Evolutionary conservation across 257 asterid species (phyloP).

Genomic region (Catharanthus roseus): DNA sequence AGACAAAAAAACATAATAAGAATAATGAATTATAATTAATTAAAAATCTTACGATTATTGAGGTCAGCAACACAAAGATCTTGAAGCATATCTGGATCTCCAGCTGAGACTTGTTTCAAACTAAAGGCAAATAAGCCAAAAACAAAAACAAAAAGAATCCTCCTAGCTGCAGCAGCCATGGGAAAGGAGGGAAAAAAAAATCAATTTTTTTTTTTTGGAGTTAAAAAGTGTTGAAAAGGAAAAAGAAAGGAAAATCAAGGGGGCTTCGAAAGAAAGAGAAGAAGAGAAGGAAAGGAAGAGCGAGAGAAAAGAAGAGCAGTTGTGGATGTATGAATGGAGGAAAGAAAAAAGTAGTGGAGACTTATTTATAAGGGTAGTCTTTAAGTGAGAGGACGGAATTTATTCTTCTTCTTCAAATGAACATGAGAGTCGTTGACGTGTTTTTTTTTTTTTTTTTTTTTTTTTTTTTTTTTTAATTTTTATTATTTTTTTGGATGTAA

Average conservation of each 20-base stretch:
- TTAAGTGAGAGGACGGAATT: neutral
- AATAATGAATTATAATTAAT: neutral
- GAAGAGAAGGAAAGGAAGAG: neutral
- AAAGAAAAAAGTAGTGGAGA: neutral
- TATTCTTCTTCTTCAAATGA: conserved; percentile 3
- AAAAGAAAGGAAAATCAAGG: conserved; percentile 1
- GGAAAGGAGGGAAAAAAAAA: neutral
- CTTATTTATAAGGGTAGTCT: conserved; percentile 21
- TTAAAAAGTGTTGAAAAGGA: neutral
- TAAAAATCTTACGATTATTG: conserved; percentile 5
- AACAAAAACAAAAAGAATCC: conserved; percentile 1
- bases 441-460: neutral
- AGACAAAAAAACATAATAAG: neutral
- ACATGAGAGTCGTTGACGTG: neutral
- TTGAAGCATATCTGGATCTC: conserved; percentile 38
- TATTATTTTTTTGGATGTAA: neutral
- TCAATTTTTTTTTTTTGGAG: no score
- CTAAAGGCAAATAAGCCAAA: conserved; percentile 11
- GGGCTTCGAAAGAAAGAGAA: neutral
- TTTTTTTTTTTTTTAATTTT: neutral
- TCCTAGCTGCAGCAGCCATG: conserved; percentile 21
- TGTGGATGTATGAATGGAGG: conserved; percentile 1
- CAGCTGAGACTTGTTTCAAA: conserved; percentile 12
- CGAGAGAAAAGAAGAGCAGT: neutral
- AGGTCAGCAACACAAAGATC: conserved; percentile 39